phyloP scores from a whole-genome alignment of 768 basidiomycete species.

The Hericium erinaceus region DNA sequence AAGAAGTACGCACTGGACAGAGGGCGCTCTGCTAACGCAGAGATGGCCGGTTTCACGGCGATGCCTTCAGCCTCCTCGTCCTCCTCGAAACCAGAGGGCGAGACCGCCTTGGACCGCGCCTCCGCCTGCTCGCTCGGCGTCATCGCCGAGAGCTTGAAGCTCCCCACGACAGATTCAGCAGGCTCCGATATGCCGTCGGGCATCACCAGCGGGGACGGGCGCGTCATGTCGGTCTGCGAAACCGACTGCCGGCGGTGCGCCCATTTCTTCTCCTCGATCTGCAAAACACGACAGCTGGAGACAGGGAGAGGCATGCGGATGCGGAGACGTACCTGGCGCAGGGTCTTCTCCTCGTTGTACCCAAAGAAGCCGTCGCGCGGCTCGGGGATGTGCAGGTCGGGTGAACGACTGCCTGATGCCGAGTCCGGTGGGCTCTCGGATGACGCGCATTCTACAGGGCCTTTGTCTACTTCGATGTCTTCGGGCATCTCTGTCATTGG shows the following conservation, averaged over 20 bases:
- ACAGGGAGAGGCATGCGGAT: neutral
- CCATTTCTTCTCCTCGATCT: constrained; percentile 72
- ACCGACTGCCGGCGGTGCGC: constrained; percentile 60
- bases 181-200: constrained; percentile 1
- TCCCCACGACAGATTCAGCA: neutral
- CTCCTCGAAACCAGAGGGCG: neutral
- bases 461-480: too few relatives aligned
- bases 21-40: neutral
- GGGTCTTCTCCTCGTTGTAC: constrained; percentile 69
- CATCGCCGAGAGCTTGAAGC: neutral
- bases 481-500: too few relatives aligned
- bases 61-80: neutral
- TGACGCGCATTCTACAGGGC: too few relatives aligned
- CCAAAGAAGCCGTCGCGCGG: constrained; percentile 69
- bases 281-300: neutral
- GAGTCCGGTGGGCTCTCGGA: neutral
- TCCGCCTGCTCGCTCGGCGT: neutral
- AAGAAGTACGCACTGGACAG: neutral
- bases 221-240: constrained; percentile 24
- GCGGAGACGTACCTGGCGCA: constrained; percentile 51
- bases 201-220: constrained; percentile 21
- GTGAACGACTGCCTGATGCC: constrained; percentile 3
- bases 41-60: neutral
- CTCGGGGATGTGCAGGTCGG: constrained; percentile 33
- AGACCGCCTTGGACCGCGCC: neutral